Base-by-base conservation (phyloP, 2,329 filamentous ascomycete genomes). In the Pseudogymnoascus sp. region DNA sequence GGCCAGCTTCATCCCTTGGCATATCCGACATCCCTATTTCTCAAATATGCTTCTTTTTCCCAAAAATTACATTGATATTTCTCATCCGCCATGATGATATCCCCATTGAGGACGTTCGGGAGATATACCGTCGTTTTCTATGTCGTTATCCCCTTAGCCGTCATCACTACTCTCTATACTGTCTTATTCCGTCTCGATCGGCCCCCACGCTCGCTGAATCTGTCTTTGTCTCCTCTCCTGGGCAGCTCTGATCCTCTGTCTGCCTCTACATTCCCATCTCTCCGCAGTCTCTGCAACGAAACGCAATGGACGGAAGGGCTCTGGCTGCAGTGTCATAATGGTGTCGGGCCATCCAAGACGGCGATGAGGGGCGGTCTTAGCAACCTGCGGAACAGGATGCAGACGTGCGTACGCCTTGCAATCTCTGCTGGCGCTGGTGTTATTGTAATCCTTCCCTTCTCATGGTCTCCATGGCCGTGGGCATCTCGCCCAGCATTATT, bases 321-420 rank as follows among this genome's bases (percentile, higher is more conserved):
- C n/a, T 70, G 66, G 64, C 62, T 70, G 21, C 68, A 70, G 33
- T 70, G 69, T 5, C 67, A 70, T 33, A 67, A 62, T 29, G 29
- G 35, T 13, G 63, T 56, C 33, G 65, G 65, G 2, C 37, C 37
- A 17, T 62, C 65, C n/a, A 31, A 64, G 10, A 67, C 42, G 15
- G 65, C 68, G 10, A 59, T 67, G 19, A 62, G 60, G 17, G 68
- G 69, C 9, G 69, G 69, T 6, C 59, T 68, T 1, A 70, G 68
- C 61, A 70, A 70, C 53, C 66, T 65, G 7, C 62, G 68, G 17
- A 70, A 67, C 59, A 64, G 69, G 17, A 44, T 68, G 15, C 68
- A 70, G 60, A 66, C 69, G 2, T 69, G 68, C 61, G 13, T 70
- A 5, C 67, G 69, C 10, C 40, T 70, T 21, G 68, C 68, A 1